A percentile compares a stretch with the other conserved stretches of the same genome.
phyloP scores from a whole-genome alignment of 2,329 filamentous ascomycete species.

The Bipolaris victoriae region DNA sequence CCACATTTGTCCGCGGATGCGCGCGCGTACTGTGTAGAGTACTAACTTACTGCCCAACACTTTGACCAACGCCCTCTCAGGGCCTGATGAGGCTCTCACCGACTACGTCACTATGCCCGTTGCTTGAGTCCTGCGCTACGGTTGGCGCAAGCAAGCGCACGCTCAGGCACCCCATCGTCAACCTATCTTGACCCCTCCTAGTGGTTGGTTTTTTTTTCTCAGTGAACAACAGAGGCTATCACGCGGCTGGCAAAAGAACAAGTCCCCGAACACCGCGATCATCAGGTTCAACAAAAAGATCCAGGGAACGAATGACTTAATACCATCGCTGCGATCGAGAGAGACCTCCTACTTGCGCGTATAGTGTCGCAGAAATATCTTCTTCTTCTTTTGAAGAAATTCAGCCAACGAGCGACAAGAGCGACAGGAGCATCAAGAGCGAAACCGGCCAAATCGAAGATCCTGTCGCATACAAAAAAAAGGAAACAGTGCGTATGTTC shows the following conservation, averaged over 20 bases:
- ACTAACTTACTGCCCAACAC: background rate
- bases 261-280: background rate
- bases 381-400: background rate
- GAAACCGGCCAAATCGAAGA: background rate
- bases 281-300: background rate
- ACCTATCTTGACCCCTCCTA: background rate
- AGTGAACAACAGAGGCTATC: background rate
- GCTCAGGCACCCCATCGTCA: background rate
- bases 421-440: background rate
- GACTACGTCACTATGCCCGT: constrained; percentile 25
- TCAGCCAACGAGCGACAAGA: background rate
- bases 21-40: constrained; percentile 2
- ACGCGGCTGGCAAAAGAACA: background rate
- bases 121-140: background rate
- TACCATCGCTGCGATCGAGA: background rate
- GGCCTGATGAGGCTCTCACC: constrained; percentile 27
- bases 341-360: background rate
- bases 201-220: background rate
- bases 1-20: constrained; percentile 6
- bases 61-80: constrained; percentile 1
- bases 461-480: background rate
- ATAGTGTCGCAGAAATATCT: background rate
- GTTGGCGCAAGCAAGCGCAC: background rate
- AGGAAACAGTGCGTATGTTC: background rate
- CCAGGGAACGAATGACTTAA: background rate